phyloP scores from a whole-genome alignment of 345 rosid genomes.

The Melastoma malabathricum region DNA sequence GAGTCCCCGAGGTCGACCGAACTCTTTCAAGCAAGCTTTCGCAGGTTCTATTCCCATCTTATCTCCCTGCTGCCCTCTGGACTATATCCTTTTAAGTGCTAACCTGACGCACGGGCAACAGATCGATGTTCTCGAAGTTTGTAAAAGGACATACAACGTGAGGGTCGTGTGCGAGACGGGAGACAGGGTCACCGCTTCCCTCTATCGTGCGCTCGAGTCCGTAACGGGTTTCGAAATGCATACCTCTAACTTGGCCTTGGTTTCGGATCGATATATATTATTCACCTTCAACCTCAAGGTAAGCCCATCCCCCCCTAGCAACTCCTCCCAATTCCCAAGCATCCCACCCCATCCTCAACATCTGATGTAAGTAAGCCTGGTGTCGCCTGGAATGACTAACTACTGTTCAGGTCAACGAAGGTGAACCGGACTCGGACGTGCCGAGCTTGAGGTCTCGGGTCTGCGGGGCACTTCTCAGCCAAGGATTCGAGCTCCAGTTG shows the following conservation, averaged over 20 bases:
- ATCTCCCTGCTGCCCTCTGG: neutral
- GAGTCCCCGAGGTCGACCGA: conserved; percentile 8
- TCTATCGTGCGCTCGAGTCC: conserved; percentile 65
- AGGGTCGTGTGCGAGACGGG: conserved; percentile 47
- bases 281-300: conserved; percentile 53
- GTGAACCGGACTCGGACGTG: conserved; percentile 35
- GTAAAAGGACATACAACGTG: conserved; percentile 53
- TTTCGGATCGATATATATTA: conserved; percentile 32
- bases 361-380: neutral
- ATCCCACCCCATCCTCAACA: neutral
- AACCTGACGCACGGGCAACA: neutral
- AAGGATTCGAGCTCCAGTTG: conserved; percentile 45
- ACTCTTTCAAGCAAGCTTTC: conserved; percentile 31
- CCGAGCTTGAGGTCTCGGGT: conserved; percentile 63
- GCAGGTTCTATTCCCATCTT: conserved; percentile 27
- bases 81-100: neutral
- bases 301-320: conserved; percentile 8
- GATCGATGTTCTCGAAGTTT: conserved; percentile 70
- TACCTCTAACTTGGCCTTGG: conserved; percentile 50
- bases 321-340: neutral
- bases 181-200: conserved; percentile 47
- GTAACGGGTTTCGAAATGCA: conserved; percentile 49
- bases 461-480: conserved; percentile 56
- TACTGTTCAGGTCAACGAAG: conserved; percentile 33
- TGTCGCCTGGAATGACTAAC: neutral